phyloP scores from a whole-genome alignment of 176 grass and related monocot genomes.

The Oryza meridionalis region DNA sequence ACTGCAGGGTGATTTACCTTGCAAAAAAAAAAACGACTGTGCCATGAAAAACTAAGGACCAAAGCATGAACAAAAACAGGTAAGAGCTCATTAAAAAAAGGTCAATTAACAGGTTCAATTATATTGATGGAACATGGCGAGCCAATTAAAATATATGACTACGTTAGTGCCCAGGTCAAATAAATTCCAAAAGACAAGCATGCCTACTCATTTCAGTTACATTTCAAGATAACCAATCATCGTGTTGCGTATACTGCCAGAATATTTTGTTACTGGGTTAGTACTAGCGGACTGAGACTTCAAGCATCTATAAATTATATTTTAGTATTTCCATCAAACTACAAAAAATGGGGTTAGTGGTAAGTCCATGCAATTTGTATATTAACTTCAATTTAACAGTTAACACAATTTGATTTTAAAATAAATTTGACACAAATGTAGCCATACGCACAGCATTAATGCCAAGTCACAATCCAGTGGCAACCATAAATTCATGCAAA shows the following conservation, averaged over 20 bases:
- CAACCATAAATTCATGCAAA: conserved; percentile 9
- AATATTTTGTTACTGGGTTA: not conserved
- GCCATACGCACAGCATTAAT: not conserved
- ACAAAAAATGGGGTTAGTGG: not conserved
- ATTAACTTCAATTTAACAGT: conserved; percentile 3
- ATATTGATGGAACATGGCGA: not conserved
- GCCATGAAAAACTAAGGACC: not conserved
- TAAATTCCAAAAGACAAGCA: not conserved
- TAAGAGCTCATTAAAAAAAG: not conserved
- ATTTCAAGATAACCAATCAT: not conserved
- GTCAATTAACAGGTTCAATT: not conserved
- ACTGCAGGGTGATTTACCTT: not conserved
- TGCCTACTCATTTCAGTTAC: not conserved
- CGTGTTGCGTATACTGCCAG: not conserved
- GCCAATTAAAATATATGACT: not conserved
- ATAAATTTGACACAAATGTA: not conserved
- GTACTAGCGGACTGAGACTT: not conserved
- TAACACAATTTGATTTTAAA: conserved; percentile 2
- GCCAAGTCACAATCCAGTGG: not conserved
- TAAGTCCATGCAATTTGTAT: not conserved
- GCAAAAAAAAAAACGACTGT: not conserved
- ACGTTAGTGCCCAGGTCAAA: not conserved
- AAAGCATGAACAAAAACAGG: not conserved
- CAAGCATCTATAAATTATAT: not conserved
- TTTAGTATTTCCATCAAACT: conserved; percentile 12